Conservation (phyloP, 2,329 filamentous ascomycete genomes). For the Fusarium foetens region DNA sequence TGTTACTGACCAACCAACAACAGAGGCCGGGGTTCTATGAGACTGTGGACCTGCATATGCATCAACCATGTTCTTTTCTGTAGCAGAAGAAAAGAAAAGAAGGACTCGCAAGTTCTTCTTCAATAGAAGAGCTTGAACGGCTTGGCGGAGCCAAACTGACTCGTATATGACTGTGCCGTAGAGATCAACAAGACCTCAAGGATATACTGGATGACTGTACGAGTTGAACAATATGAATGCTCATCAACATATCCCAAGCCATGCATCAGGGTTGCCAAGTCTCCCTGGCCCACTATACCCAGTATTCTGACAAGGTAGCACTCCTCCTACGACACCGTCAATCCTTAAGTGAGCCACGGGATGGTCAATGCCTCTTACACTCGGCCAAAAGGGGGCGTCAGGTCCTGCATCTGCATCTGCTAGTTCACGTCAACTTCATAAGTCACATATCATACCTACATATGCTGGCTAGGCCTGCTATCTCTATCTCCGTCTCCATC, state of each 20-base stretch:
- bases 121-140: too few species aligned
- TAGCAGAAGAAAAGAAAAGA: neutral
- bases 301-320: neutral
- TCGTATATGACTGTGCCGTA: neutral
- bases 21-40: neutral
- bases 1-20: neutral
- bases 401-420: neutral
- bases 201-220: neutral
- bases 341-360: constrained; percentile 4
- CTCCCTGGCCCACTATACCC: constrained; percentile 1
- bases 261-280: neutral
- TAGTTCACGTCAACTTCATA: neutral
- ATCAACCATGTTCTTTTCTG: neutral
- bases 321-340: neutral
- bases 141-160: neutral
- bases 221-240: neutral
- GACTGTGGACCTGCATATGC: constrained; percentile 21
- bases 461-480: neutral
- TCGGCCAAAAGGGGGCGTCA: constrained; percentile 7
- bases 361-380: constrained; percentile 17
- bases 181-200: neutral
- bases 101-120: neutral
- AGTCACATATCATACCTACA: neutral
- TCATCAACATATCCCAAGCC: neutral
- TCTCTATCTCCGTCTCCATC: neutral